Evolutionary conservation across 495 filamentous ascomycete genomes (phyloP).

Genomic region (Corynascus novoguineensis): DNA sequence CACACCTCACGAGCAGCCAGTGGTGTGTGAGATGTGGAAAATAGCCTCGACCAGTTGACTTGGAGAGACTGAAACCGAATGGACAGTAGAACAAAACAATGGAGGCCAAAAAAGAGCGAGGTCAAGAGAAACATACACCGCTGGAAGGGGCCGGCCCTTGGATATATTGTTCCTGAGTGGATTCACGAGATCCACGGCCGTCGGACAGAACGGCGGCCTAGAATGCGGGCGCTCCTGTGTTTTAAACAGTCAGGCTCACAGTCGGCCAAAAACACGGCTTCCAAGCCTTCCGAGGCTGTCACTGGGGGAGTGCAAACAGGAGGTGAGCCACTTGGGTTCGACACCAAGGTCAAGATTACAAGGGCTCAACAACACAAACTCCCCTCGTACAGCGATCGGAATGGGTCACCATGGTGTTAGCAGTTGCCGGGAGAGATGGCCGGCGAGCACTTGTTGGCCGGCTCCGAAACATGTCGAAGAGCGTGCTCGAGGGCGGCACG

Average conservation of each 20-base stretch:
- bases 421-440: neutral
- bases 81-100: neutral
- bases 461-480: constrained; percentile 9
- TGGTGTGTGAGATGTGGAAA: neutral
- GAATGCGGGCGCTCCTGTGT: neutral
- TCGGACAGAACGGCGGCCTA: constrained; percentile 4
- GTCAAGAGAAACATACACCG: neutral
- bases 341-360: neutral
- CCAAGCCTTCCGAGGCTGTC: neutral
- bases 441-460: constrained; percentile 11
- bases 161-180: neutral
- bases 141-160: neutral
- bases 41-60: neutral
- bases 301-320: neutral
- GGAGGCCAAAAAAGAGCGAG: neutral
- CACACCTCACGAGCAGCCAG: neutral
- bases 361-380: neutral
- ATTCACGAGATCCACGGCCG: neutral
- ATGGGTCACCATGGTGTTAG: neutral
- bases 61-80: neutral
- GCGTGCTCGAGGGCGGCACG: constrained; percentile 12
- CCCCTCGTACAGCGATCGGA: neutral
- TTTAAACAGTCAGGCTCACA: neutral
- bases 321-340: neutral
- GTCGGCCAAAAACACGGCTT: neutral